Evolutionary conservation across 1,284 basidiomycete genomes (phyloP).

Genomic region (Butyriboletus appendiculatus): DNA sequence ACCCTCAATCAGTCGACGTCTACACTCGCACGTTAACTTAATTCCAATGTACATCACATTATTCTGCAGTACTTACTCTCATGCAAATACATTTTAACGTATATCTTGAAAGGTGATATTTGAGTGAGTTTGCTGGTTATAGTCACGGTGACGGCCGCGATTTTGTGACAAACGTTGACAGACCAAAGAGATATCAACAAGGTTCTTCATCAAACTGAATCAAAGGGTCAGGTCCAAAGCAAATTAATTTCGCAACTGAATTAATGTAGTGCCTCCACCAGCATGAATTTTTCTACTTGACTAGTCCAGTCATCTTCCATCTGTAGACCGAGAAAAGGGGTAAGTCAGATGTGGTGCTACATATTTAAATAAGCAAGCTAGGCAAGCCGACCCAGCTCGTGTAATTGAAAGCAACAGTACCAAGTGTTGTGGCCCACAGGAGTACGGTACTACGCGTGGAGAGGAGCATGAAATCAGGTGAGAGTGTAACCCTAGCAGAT

Average conservation of each 20-base stretch:
- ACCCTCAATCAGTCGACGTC: no score
- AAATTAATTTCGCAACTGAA: no score
- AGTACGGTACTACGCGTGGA: not conserved
- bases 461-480: not conserved
- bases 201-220: no score
- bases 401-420: not conserved
- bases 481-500: not conserved
- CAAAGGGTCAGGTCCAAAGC: no score
- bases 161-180: no score
- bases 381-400: not conserved
- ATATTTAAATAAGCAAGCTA: not conserved
- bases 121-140: no score
- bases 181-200: no score
- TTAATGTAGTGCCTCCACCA: not conserved
- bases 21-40: no score
- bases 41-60: no score
- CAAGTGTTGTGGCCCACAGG: not conserved
- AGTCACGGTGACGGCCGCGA: no score
- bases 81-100: not conserved
- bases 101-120: not conserved
- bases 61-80: no score
- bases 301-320: not conserved
- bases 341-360: not conserved
- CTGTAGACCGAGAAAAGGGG: not conserved
- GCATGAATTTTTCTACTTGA: not conserved